Evolutionary conservation across 164 flowering plant species (phyloP).

Genomic region (Aristolochia californica): DNA sequence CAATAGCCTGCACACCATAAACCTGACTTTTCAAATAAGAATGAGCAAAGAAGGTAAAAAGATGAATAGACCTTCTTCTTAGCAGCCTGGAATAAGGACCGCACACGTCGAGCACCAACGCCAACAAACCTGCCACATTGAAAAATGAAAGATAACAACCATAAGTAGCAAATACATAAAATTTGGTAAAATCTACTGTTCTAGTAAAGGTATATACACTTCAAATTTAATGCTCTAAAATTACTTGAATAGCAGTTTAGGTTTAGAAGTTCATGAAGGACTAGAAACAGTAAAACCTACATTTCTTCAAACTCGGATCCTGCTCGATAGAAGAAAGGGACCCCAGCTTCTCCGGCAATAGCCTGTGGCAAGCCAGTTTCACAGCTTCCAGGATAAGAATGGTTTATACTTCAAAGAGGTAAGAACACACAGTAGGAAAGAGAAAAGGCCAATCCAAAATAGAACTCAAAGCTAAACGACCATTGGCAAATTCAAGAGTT

Average conservation of each 20-base stretch:
- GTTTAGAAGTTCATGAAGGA: background rate
- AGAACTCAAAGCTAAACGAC: too few species aligned
- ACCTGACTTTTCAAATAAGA: too few species aligned
- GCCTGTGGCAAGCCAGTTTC: conserved; percentile 48
- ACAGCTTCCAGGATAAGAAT: conserved; percentile 1
- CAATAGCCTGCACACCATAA: too few species aligned
- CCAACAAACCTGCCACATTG: conserved; percentile 83
- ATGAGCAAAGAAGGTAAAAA: too few species aligned
- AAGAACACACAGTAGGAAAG: background rate
- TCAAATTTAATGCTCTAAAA: background rate
- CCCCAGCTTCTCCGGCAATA: conserved; percentile 99
- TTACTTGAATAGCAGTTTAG: background rate
- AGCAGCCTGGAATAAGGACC: conserved; percentile 96
- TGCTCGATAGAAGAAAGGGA: conserved; percentile 97
- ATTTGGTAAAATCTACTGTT: background rate
- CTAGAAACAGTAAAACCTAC: conserved; percentile 30
- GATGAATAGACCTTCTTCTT: conserved; percentile 63
- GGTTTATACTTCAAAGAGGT: background rate
- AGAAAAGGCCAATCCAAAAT: too few species aligned
- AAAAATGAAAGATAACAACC: background rate
- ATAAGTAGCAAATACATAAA: too few species aligned
- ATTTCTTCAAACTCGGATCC: conserved; percentile 99
- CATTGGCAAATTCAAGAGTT: too few species aligned
- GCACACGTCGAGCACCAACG: conserved; percentile 98
- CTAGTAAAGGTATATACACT: background rate